Evolutionary conservation across 2,329 filamentous ascomycete genomes (phyloP).

Genomic region (Aspergillus amoenus): DNA sequence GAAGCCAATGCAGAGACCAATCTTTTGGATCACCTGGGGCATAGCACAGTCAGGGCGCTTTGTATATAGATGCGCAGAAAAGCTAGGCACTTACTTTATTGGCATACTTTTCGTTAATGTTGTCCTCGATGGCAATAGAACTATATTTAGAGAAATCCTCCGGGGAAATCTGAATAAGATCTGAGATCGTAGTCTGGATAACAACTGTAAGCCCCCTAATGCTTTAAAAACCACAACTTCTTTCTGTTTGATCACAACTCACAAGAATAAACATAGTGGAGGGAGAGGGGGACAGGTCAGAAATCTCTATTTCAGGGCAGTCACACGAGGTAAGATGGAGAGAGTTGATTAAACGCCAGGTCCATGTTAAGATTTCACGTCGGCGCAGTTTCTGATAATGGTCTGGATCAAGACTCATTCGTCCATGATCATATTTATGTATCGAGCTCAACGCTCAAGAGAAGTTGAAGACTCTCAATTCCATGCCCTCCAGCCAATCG

Average conservation of each 20-base stretch:
- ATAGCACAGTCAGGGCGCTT: constrained; percentile 3
- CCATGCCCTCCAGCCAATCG: constrained; percentile 20
- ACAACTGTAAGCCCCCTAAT: constrained; percentile 13
- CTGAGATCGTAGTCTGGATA: constrained; percentile 80
- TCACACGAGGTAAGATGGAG: constrained; percentile 8
- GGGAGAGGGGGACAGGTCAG: background rate
- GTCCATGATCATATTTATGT: background rate
- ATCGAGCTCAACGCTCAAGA: constrained; percentile 2
- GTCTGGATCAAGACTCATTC: background rate
- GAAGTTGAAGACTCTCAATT: background rate
- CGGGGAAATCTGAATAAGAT: constrained; percentile 89
- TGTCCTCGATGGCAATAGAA: constrained; percentile 85
- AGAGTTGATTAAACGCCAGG: constrained; percentile 5
- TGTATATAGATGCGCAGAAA: no score
- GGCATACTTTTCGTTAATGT: constrained; percentile 94
- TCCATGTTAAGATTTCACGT: constrained; percentile 18
- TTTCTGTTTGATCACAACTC: constrained; percentile 22
- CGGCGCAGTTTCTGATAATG: background rate
- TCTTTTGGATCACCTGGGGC: constrained; percentile 75
- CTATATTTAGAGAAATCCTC: constrained; percentile 82
- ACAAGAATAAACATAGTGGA: constrained; percentile 53
- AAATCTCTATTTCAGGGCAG: constrained; percentile 13
- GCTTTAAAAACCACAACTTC: background rate
- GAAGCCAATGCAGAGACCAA: constrained; percentile 89
- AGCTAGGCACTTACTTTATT: constrained; percentile 65